These are phyloP conservation scores for Passiflora organensis DNA, from an alignment of 345 rosid genomes.

Conservation along the genomic window DNA sequence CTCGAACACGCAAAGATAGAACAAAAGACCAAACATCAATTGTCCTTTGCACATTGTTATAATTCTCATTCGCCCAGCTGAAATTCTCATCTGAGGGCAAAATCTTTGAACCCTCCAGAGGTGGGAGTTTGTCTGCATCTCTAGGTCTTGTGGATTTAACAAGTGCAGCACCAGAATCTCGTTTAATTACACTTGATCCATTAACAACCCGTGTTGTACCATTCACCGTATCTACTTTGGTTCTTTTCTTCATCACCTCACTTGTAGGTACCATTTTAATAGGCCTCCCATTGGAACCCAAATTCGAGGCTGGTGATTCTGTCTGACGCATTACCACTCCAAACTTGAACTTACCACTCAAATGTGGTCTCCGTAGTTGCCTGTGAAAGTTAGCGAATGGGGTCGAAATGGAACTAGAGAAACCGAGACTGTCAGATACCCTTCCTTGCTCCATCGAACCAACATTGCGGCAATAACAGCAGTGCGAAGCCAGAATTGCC, in stretches of 20 bases:
- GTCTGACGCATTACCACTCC: constrained; percentile 54
- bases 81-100: constrained; percentile 88
- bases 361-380: constrained; percentile 14
- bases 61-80: constrained; percentile 95
- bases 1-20: constrained; percentile 58
- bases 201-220: constrained; percentile 51
- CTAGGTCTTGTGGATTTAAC: constrained; percentile 36
- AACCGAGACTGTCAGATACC: constrained; percentile 39
- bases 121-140: constrained; percentile 46
- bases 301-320: constrained; percentile 38
- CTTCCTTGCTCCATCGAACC: constrained; percentile 38
- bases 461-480: constrained; percentile 42
- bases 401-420: constrained; percentile 41
- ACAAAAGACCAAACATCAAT: constrained; percentile 91
- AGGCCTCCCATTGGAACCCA: constrained; percentile 50
- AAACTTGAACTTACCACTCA: constrained; percentile 27
- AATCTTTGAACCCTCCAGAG: constrained; percentile 54
- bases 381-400: constrained; percentile 34
- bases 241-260: constrained; percentile 52
- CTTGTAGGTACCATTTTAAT: constrained; percentile 80
- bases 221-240: constrained; percentile 45
- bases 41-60: constrained; percentile 62
- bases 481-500: constrained; percentile 69
- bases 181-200: constrained; percentile 52
- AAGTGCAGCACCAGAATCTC: constrained; percentile 31